Conservation (phyloP, 768 basidiomycete species). For the Pisolithus marmoratus region DNA sequence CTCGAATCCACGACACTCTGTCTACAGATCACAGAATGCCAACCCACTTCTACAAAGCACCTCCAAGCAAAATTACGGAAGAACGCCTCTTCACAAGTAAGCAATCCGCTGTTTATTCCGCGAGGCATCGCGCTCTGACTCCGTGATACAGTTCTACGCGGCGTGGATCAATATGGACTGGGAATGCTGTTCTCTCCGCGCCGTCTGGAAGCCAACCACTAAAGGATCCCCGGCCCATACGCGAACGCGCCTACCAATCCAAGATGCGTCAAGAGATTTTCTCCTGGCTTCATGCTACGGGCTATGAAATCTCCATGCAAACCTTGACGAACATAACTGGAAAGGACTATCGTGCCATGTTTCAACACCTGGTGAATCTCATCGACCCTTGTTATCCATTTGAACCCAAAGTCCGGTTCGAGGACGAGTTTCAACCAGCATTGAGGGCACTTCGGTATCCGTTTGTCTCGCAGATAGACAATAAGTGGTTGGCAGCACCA, state of each 20-base stretch:
- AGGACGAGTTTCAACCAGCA: constrained; percentile 78
- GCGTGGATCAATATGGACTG: constrained; percentile 70
- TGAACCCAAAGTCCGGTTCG: constrained; percentile 50
- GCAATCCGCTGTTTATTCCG: constrained; percentile 1
- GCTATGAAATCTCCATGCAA: constrained; percentile 62
- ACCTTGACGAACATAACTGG: constrained; percentile 74
- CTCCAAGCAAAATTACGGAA: constrained; percentile 58
- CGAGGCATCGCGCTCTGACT: not conserved
- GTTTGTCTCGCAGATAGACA: constrained; percentile 68
- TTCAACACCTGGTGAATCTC: constrained; percentile 65
- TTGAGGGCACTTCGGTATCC: constrained; percentile 81
- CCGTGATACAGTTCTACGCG: constrained; percentile 51
- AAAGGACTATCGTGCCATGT: constrained; percentile 82
- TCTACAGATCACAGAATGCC: constrained; percentile 60
- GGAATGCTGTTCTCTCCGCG: constrained; percentile 38
- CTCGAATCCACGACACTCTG: constrained; percentile 62
- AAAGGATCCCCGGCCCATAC: constrained; percentile 75
- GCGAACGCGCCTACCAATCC: constrained; percentile 66
- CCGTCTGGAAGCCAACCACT: constrained; percentile 49
- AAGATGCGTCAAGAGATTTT: constrained; percentile 76
- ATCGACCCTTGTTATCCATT: constrained; percentile 69
- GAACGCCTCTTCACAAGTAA: constrained; percentile 72
- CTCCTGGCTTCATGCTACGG: constrained; percentile 59
- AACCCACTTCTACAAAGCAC: constrained; percentile 69
- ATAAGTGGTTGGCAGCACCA: constrained; percentile 82